Conservation (phyloP, 495 filamentous ascomycete species). For the Penicillium tannophilum region DNA sequence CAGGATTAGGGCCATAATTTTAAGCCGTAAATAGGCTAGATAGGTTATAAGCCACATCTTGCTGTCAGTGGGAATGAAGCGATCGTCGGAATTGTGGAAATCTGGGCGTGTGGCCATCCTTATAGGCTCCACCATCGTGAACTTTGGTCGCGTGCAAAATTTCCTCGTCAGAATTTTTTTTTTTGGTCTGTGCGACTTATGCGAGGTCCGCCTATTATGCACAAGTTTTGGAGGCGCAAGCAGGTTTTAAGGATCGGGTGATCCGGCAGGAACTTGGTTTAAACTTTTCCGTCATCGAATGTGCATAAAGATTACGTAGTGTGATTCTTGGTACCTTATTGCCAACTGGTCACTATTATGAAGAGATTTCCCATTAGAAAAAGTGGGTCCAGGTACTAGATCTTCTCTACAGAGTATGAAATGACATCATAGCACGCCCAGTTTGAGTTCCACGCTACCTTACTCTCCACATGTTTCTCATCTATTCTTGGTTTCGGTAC, state of each 20-base stretch:
- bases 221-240: not conserved
- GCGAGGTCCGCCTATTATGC: not conserved
- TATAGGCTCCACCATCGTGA: not conserved
- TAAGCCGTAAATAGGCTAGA: constrained; percentile 4
- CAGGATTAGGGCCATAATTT: constrained; percentile 1
- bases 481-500: not conserved
- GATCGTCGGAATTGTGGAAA: not conserved
- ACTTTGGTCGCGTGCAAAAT: constrained; percentile 4
- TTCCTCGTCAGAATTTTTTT: constrained; percentile 6
- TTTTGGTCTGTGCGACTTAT: not conserved
- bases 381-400: not conserved
- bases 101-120: not conserved
- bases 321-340: not conserved
- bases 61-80: not conserved
- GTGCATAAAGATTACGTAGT: not conserved
- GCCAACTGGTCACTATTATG: not conserved
- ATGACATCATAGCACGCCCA: too few species aligned
- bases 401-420: too few species aligned
- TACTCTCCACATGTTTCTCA: too few species aligned
- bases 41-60: constrained; percentile 4
- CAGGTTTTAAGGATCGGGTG: not conserved
- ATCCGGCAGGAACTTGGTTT: not conserved
- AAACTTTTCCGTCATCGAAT: not conserved
- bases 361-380: not conserved
- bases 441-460: too few species aligned